Base-by-base conservation (phyloP, 768 basidiomycete genomes). In the Mycena maculata region DNA sequence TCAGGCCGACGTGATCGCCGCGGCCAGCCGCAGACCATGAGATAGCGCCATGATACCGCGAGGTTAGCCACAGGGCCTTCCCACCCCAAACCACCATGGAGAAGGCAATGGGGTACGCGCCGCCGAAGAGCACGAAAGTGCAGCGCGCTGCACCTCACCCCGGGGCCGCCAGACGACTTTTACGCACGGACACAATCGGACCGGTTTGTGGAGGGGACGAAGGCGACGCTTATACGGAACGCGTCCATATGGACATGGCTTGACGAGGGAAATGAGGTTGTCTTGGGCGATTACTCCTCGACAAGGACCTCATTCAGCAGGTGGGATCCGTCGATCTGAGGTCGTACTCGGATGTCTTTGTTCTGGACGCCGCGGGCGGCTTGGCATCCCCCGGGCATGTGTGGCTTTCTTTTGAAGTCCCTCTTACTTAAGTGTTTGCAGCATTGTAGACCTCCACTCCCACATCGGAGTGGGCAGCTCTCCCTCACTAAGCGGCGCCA, bases 331-430 rank as follows among this genome's bases (percentile, higher is more conserved):
- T 39, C 33, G 8, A 36, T 65, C n/a, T n/a, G n/a, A n/a, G n/a
- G n/a, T n/a, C 57, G 1, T 82, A 81, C 58, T 68, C 72, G 9
- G 75, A 81, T 16, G 72, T 88, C 20, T 81, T 85, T 13, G 83
- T 87, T 30, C 74, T 93, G 16, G 88, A 96, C 68, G 88, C 86
- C 2, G 77, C 86, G 41, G 90, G 89, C 11, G 83, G 88, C 18
- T 95, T 93, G 93, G 84, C 94, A 13, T 92, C 93, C 0, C 92
- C 94, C n/a, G 93, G n/a, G n/a, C n/a, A n/a, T n/a, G n/a, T n/a
- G n/a, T n/a, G n/a, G n/a, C n/a, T n/a, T n/a, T n/a, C n/a, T n/a
- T n/a, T n/a, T n/a, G n/a, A n/a, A n/a, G n/a, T n/a, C n/a, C n/a
- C n/a, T n/a, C n/a, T n/a, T n/a, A n/a, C n/a, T n/a, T n/a, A n/a